Evolutionary conservation across 2,329 filamentous ascomycete species (phyloP).

Genomic region (Aspergillus latus): DNA sequence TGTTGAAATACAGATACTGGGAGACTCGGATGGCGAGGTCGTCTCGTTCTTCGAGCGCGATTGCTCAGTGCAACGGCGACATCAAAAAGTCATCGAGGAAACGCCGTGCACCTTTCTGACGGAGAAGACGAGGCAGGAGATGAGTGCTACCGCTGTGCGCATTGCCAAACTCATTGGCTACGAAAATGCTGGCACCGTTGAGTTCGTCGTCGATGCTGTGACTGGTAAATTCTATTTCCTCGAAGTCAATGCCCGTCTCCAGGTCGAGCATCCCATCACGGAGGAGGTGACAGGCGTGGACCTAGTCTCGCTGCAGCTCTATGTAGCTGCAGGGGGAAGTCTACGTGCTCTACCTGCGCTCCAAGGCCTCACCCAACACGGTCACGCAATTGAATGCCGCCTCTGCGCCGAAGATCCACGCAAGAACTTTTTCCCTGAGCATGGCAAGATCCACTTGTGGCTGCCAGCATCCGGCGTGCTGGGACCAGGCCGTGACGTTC

Average conservation of each 20-base stretch:
- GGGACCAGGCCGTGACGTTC: constrained; percentile 28
- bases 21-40: constrained; percentile 5
- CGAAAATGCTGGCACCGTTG: constrained; percentile 47
- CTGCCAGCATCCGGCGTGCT: constrained; percentile 9
- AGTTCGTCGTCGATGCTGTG: constrained; percentile 47
- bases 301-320: constrained; percentile 31
- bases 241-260: constrained; percentile 51
- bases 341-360: neutral
- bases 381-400: constrained; percentile 28
- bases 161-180: constrained; percentile 43
- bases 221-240: constrained; percentile 47
- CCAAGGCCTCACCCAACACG: neutral
- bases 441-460: constrained; percentile 40
- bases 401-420: constrained; percentile 47
- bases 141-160: constrained; percentile 40
- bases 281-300: constrained; percentile 43
- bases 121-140: constrained; percentile 30
- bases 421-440: constrained; percentile 39
- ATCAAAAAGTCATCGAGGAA: constrained; percentile 56
- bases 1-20: constrained; percentile 4
- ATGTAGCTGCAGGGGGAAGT: constrained; percentile 13
- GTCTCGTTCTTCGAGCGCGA: constrained; percentile 44
- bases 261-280: constrained; percentile 52
- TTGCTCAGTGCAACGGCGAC: constrained; percentile 52
- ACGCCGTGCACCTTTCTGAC: constrained; percentile 41